phyloP scores from a whole-genome alignment of 139 green algal genomes.

The Desmodesmus armatus region DNA sequence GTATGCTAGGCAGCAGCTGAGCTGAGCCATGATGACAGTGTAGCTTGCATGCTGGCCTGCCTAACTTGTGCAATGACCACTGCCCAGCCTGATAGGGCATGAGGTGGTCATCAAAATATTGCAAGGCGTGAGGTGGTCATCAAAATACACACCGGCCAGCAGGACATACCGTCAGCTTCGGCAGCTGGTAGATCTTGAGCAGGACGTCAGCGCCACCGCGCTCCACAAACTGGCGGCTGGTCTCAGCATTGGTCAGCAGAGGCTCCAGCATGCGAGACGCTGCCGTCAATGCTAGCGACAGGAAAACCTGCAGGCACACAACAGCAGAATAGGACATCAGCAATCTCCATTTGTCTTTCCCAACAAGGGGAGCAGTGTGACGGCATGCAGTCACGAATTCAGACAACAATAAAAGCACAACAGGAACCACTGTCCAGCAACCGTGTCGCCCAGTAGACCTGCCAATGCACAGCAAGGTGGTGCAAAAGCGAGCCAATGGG shows the following conservation, averaged over 20 bases:
- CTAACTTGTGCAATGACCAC: no score
- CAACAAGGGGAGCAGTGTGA: neutral
- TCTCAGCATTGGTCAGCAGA: slow-evolving; percentile 80
- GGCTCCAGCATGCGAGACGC: slow-evolving; percentile 86
- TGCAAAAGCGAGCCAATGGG: neutral
- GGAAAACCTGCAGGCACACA: slow-evolving; percentile 35
- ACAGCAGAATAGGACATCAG: neutral
- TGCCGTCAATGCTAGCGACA: slow-evolving; percentile 82
- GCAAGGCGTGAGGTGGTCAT: no score
- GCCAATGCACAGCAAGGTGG: neutral
- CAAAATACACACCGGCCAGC: no score
- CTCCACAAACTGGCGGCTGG: slow-evolving; percentile 80
- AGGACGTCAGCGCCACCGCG: slow-evolving; percentile 80
- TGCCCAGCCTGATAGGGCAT: no score
- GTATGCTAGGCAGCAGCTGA: no score
- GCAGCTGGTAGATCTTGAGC: slow-evolving; percentile 84
- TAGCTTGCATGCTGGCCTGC: no score
- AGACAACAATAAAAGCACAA: neutral
- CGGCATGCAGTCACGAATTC: no score
- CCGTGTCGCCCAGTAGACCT: neutral
- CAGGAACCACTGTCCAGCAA: neutral
- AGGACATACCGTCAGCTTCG: slow-evolving; percentile 59
- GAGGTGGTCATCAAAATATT: no score
- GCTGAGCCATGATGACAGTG: no score
- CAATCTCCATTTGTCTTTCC: neutral